phyloP scores from a whole-genome alignment of 371 early-diverging fungal species.

The Apophysomyces sp. region DNA sequence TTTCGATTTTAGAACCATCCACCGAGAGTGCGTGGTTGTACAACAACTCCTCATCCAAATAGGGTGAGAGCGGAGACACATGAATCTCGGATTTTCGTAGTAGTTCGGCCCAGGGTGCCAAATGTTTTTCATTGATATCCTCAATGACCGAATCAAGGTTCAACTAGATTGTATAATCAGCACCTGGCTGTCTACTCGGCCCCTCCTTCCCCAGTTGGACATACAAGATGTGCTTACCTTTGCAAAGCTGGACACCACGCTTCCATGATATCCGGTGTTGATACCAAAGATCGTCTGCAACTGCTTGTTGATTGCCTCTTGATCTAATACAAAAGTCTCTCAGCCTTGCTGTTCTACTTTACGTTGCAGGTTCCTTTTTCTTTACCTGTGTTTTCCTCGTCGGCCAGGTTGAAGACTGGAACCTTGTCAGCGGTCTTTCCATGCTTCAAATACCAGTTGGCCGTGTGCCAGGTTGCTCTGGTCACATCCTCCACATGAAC shows the following conservation, averaged over 20 bases:
- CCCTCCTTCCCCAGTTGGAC: too few species aligned
- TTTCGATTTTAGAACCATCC: slow-evolving; percentile 76
- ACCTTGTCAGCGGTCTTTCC: slow-evolving; percentile 1
- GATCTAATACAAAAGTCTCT: slow-evolving; percentile 49
- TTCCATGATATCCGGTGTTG: slow-evolving; percentile 82
- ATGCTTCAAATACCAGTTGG: slow-evolving; percentile 54
- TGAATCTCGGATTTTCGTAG: slow-evolving; percentile 58
- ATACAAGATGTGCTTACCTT: too few species aligned
- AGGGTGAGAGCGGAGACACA: slow-evolving; percentile 92
- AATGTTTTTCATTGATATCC: slow-evolving; percentile 91
- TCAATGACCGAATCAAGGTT: slow-evolving; percentile 82
- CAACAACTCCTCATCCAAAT: slow-evolving; percentile 86
- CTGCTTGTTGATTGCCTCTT: slow-evolving; percentile 72
- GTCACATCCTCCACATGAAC: slow-evolving; percentile 90
- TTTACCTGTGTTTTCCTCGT: slow-evolving; percentile 74
- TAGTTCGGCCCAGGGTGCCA: slow-evolving; percentile 73
- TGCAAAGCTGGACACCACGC: slow-evolving; percentile 76
- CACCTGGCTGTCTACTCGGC: too few species aligned
- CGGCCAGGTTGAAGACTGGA: slow-evolving; percentile 74
- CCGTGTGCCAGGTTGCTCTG: slow-evolving; percentile 74
- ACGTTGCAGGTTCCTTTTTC: not conserved
- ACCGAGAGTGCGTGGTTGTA: slow-evolving; percentile 77
- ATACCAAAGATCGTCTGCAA: slow-evolving; percentile 79
- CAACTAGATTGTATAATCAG: too few species aligned
- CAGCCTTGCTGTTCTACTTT: not conserved